Evolutionary conservation across 257 asterid genomes (phyloP).

Genomic region (Przewalskia tangutica): DNA sequence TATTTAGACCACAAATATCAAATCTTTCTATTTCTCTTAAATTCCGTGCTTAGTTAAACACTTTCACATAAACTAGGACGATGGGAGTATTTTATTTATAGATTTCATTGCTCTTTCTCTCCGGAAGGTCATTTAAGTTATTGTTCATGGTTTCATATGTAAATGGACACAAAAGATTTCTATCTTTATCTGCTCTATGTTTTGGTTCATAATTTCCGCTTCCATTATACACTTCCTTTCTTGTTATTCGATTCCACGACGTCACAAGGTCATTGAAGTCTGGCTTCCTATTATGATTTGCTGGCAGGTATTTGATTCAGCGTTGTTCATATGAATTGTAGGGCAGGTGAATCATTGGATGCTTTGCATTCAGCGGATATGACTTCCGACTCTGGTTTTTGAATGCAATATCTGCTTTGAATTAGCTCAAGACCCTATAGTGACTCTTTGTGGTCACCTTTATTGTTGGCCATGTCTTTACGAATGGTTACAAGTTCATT

Average conservation of each 20-base stretch:
- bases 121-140: neutral
- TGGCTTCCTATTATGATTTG: neutral
- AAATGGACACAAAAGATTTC: neutral
- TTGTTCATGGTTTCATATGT: neutral
- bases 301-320: slow-evolving; percentile 13
- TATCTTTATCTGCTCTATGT: neutral
- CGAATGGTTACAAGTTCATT: slow-evolving; percentile 82
- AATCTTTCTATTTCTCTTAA: too few species aligned
- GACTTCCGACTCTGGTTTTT: slow-evolving; percentile 35
- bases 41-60: too few species aligned
- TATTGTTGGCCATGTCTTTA: slow-evolving; percentile 94
- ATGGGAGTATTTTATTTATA: neutral
- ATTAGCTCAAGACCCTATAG: slow-evolving; percentile 76
- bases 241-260: neutral
- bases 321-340: slow-evolving; percentile 41
- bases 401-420: slow-evolving; percentile 97
- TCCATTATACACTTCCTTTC: neutral
- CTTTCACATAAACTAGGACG: too few species aligned
- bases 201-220: neutral
- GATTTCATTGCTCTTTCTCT: neutral
- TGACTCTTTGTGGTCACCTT: slow-evolving; percentile 92
- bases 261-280: neutral
- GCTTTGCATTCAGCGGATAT: slow-evolving; percentile 32
- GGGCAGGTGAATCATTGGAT: slow-evolving; percentile 21
- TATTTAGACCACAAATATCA: too few species aligned